Base-by-base conservation (phyloP, 208 protist genomes). In the Crithidia sp. region DNA sequence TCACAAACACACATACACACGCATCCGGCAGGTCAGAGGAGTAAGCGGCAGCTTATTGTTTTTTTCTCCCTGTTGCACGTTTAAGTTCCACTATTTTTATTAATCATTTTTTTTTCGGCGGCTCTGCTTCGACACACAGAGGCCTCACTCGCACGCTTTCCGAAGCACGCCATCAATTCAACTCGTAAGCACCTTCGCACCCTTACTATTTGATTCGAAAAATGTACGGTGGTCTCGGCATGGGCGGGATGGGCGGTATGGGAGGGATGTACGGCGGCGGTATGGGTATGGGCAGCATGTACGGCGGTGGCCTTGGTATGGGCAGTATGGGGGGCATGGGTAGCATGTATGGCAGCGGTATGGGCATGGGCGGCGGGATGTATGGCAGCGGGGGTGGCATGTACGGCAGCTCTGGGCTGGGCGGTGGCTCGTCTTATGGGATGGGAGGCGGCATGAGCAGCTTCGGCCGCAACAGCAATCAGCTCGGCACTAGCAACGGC, bases 281-380 rank as follows among this genome's bases (percentile, higher is more conserved):
- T 16, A 13, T 71, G 41, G 70, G 70, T 36, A 77, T 80, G 75
- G 54, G 73, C 16, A 69, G 41, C 17, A 82, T 86, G 71, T 76
- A 79, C 39, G 67, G 80, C 50, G 77, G 81, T 37, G 83, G 86
- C 19, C 16, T 71, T 43, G 70, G 70, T 36, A 77, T 80, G 75
- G 67, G 71, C 19, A 57, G 74, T 40, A 81, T 86, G 76, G 64
- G 73, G 13, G 70, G 82, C 56, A 91, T 85, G 82, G 57, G 71
- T 54, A 73, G 73, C n/a, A 85, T 85, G 85, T 71, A 78, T 45
- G 74, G 81, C 3, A 52, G 72, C 28, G 61, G 67, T 12, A 41
- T 79, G 12, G 74, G 73, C 49, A 58, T 74, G 65, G 41, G 59
- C 66, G 62, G 58, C 39, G 40, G 62, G 37, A 73, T 78, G 74